Evolutionary conservation across 148 eudicot species (phyloP).

Genomic region (Drosera capensis): DNA sequence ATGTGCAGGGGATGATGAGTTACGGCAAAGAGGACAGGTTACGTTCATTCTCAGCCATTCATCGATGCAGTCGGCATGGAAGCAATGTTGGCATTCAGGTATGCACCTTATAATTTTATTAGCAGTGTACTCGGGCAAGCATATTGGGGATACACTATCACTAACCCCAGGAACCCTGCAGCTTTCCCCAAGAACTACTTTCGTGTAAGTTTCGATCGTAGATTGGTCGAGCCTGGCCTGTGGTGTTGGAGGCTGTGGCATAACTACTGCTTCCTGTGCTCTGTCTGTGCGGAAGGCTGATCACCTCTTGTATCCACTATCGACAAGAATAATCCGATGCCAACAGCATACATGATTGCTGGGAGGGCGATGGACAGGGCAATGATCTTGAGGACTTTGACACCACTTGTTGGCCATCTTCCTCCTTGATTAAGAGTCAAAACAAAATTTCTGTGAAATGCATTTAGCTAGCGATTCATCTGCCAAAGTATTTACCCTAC

Average conservation of each 20-base stretch:
- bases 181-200: conserved; percentile 49
- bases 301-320: conserved; percentile 12
- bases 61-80: conserved; percentile 66
- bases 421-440: conserved; percentile 5
- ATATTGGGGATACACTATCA: conserved; percentile 51
- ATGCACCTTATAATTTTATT: conserved; percentile 50
- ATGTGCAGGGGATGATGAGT: conserved; percentile 29
- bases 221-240: conserved; percentile 34
- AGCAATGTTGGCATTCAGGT: conserved; percentile 74
- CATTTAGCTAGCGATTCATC: no score
- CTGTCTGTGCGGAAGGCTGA: not conserved
- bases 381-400: conserved; percentile 30
- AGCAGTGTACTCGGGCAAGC: conserved; percentile 53
- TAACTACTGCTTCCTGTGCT: conserved; percentile 7
- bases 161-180: conserved; percentile 40
- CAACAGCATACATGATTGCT: conserved; percentile 23
- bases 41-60: conserved; percentile 75
- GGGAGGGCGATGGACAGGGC: conserved; percentile 44
- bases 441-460: no score
- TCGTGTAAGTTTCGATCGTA: conserved; percentile 57
- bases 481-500: not conserved
- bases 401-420: conserved; percentile 6
- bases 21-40: conserved; percentile 74
- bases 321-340: conserved; percentile 23
- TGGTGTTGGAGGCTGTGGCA: conserved; percentile 9